phyloP scores from a whole-genome alignment of 2,329 filamentous ascomycete species.

The Ramularia endophylla region DNA sequence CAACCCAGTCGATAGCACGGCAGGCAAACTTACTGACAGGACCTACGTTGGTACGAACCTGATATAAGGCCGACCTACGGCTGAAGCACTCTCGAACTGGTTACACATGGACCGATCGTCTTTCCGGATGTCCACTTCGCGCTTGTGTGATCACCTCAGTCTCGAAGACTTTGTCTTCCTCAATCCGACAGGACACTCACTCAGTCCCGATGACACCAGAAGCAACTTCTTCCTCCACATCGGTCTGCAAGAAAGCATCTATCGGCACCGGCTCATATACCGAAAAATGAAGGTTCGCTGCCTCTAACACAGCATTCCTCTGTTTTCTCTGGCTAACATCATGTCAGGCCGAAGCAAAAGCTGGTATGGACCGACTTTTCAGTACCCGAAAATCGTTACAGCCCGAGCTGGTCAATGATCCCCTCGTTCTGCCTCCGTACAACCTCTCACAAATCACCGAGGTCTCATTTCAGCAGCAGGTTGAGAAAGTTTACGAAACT shows the following conservation, averaged over 20 bases:
- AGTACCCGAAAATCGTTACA: constrained; percentile 12
- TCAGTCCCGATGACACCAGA: constrained; percentile 14
- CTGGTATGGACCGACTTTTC: constrained; percentile 17
- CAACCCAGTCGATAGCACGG: too few relatives aligned
- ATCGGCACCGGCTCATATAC: constrained; percentile 15
- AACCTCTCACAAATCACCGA: constrained; percentile 16
- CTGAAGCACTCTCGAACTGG: too few relatives aligned
- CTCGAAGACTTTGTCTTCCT: constrained; percentile 10
- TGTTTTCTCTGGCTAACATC: not conserved
- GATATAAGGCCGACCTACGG: too few relatives aligned
- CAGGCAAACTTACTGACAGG: too few relatives aligned
- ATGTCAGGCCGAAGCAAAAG: constrained; percentile 14
- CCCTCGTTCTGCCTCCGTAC: constrained; percentile 13
- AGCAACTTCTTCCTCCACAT: constrained; percentile 16
- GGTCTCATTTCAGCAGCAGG: constrained; percentile 14
- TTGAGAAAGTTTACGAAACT: constrained; percentile 13
- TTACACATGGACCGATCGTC: not conserved
- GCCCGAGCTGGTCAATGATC: constrained; percentile 10
- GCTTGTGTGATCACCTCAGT: constrained; percentile 7
- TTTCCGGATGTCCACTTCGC: constrained; percentile 1
- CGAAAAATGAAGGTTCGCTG: constrained; percentile 14
- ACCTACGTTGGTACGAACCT: too few relatives aligned
- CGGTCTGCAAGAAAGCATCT: constrained; percentile 14
- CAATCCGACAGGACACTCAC: constrained; percentile 5
- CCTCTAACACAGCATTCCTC: not conserved